phyloP scores from a whole-genome alignment of 73 alveolate genomes.

The Uronychia setigera region DNA sequence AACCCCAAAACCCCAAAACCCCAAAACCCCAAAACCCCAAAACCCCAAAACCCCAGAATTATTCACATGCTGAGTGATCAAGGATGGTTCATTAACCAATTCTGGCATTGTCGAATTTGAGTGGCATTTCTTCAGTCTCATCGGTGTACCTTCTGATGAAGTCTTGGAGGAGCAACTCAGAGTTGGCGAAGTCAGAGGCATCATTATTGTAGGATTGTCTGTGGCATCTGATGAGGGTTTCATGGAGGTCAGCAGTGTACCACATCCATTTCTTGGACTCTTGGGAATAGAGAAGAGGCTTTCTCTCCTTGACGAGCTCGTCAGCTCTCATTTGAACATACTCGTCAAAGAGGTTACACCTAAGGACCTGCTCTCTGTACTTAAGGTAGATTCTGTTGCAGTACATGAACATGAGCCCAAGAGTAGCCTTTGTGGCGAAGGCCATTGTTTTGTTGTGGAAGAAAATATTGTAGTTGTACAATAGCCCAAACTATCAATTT shows the following conservation, averaged over 20 bases:
- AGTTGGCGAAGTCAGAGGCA: slow-evolving; percentile 83
- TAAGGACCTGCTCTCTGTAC: slow-evolving; percentile 75
- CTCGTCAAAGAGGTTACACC: slow-evolving; percentile 85
- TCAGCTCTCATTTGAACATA: slow-evolving; percentile 87
- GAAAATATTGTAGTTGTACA: slow-evolving; percentile 63
- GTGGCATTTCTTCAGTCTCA: slow-evolving; percentile 76
- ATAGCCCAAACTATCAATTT: slow-evolving; percentile 33
- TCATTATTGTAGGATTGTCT: slow-evolving; percentile 87
- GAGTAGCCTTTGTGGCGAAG: slow-evolving; percentile 56
- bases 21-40: background rate
- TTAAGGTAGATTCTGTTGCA: slow-evolving; percentile 59
- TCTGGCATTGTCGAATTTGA: slow-evolving; percentile 38
- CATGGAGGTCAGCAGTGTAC: slow-evolving; percentile 86
- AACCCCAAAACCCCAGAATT: slow-evolving; percentile 11
- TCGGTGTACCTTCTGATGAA: slow-evolving; percentile 87
- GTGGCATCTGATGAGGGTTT: slow-evolving; percentile 83
- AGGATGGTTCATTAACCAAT: slow-evolving; percentile 42
- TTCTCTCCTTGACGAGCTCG: slow-evolving; percentile 82
- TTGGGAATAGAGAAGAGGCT: slow-evolving; percentile 70
- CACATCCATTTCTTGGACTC: slow-evolving; percentile 80
- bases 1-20: slow-evolving; percentile 14
- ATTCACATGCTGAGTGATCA: background rate
- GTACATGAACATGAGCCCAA: slow-evolving; percentile 46
- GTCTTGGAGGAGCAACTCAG: slow-evolving; percentile 81
- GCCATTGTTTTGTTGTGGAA: slow-evolving; percentile 68